Evolutionary conservation across 345 rosid genomes (phyloP).

Genomic region (Dimocarpus longan): DNA sequence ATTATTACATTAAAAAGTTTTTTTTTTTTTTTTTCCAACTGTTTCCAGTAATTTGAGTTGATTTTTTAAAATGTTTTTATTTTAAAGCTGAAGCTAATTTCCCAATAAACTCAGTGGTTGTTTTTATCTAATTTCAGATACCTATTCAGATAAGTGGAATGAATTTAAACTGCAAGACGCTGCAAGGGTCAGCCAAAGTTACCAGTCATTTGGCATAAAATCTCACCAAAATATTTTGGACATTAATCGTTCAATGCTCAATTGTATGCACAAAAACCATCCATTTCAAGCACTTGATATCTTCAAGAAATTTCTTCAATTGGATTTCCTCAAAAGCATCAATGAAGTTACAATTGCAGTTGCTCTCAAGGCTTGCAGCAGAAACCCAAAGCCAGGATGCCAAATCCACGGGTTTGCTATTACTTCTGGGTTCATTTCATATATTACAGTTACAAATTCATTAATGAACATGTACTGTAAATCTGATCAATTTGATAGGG

Average conservation of each 20-base stretch:
- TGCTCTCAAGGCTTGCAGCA: constrained; percentile 68
- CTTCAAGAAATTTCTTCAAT: constrained; percentile 45
- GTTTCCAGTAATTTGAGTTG: neutral
- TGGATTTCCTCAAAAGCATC: constrained; percentile 27
- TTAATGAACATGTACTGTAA: constrained; percentile 74
- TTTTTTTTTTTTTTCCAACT: neutral
- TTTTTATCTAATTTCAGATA: constrained; percentile 51
- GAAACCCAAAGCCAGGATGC: constrained; percentile 50
- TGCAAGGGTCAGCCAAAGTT: constrained; percentile 82
- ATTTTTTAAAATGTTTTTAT: neutral
- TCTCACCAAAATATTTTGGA: constrained; percentile 24
- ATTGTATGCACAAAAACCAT: constrained; percentile 35
- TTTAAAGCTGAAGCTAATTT: neutral
- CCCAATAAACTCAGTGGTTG: neutral
- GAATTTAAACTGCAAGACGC: constrained; percentile 93
- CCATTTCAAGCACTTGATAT: constrained; percentile 41
- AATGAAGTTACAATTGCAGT: constrained; percentile 62
- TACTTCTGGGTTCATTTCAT: constrained; percentile 59
- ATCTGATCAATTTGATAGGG: constrained; percentile 49
- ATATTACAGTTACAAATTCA: constrained; percentile 61
- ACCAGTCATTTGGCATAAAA: constrained; percentile 41
- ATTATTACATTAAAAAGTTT: neutral
- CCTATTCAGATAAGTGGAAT: constrained; percentile 89
- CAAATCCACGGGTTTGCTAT: constrained; percentile 77
- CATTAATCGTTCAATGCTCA: constrained; percentile 45